Percentiles rank a stretch among this genome's conserved stretches.
Conservation (phyloP, 352 stramenopile species). For the Phytophthora citrophthora region DNA sequence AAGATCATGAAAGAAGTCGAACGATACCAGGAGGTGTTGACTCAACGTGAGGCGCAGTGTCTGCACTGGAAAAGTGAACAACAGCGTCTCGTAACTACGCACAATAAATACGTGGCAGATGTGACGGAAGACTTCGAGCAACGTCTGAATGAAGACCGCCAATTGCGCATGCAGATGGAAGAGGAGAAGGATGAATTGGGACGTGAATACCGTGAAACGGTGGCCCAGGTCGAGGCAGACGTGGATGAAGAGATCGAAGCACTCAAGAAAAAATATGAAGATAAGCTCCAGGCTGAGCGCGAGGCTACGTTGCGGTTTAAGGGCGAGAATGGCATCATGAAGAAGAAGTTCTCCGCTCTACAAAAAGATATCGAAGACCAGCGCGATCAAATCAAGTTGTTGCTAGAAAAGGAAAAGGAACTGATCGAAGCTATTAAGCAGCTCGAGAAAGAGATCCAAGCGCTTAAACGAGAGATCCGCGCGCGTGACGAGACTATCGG, state of each 20-base stretch:
- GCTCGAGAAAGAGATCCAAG: slow-evolving; percentile 93
- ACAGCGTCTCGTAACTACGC: slow-evolving; percentile 59
- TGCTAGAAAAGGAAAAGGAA: slow-evolving; percentile 91
- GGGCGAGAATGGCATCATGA: slow-evolving; percentile 94
- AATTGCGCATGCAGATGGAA: slow-evolving; percentile 81
- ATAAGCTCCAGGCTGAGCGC: slow-evolving; percentile 85
- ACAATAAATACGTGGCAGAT: slow-evolving; percentile 88
- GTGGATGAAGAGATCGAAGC: slow-evolving; percentile 89
- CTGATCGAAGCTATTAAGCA: slow-evolving; percentile 86
- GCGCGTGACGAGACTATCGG: slow-evolving; percentile 94
- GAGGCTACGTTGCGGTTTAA: slow-evolving; percentile 92
- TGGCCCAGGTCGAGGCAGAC: slow-evolving; percentile 83
- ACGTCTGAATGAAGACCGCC: slow-evolving; percentile 88
- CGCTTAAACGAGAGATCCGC: slow-evolving; percentile 95
- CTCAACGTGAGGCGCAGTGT: slow-evolving; percentile 87
- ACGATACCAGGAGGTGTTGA: slow-evolving; percentile 87
- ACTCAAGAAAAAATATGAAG: slow-evolving; percentile 89
- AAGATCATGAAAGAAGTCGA: slow-evolving; percentile 95
- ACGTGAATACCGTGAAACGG: slow-evolving; percentile 79
- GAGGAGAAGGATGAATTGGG: slow-evolving; percentile 87
- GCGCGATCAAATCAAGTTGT: slow-evolving; percentile 87
- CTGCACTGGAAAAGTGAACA: slow-evolving; percentile 76
- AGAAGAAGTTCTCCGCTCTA: slow-evolving; percentile 91
- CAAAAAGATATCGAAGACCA: slow-evolving; percentile 94
- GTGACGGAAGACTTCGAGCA: slow-evolving; percentile 93